Evolutionary conservation across 2,329 filamentous ascomycete genomes (phyloP).

Genomic region (Sarocladium strictum): DNA sequence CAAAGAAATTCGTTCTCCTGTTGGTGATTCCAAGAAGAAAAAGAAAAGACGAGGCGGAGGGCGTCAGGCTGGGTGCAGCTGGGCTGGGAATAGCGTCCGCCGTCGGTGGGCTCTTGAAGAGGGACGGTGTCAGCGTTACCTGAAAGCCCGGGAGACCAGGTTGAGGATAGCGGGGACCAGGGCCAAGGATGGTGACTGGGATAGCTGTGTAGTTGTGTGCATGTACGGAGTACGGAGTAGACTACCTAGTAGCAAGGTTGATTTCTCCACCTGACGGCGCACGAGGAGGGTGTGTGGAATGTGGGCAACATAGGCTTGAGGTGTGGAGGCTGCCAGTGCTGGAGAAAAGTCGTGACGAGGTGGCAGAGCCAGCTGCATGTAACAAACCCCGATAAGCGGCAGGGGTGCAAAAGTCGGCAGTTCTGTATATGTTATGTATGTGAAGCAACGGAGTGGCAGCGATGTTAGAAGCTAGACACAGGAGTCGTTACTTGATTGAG

Average conservation of each 20-base stretch:
- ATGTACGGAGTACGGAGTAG: no score
- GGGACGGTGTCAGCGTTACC: slow-evolving; percentile 8
- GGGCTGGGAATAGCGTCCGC: slow-evolving; percentile 8
- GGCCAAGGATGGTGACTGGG: neutral
- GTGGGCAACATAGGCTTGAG: neutral
- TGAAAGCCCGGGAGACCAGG: slow-evolving; percentile 5
- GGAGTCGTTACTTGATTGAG: neutral
- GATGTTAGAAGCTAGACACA: neutral
- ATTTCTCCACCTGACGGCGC: neutral
- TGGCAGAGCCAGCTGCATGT: neutral
- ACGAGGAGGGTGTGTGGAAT: neutral
- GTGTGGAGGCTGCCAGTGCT: neutral
- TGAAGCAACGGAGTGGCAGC: neutral
- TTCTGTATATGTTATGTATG: neutral
- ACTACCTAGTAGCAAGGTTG: neutral
- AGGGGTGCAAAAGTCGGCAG: slow-evolving; percentile 1
- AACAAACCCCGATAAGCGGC: neutral
- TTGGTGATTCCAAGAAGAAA: neutral
- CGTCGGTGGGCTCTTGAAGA: slow-evolving; percentile 1
- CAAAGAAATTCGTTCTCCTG: neutral
- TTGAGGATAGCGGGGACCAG: neutral
- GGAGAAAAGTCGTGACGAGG: slow-evolving; percentile 1
- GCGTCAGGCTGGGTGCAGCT: neutral
- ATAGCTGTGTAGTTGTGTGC: no score
- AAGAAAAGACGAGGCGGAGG: slow-evolving; percentile 1